Evolutionary conservation across 495 filamentous ascomycete species (phyloP).

Genomic region (Margaritispora aquatica): DNA sequence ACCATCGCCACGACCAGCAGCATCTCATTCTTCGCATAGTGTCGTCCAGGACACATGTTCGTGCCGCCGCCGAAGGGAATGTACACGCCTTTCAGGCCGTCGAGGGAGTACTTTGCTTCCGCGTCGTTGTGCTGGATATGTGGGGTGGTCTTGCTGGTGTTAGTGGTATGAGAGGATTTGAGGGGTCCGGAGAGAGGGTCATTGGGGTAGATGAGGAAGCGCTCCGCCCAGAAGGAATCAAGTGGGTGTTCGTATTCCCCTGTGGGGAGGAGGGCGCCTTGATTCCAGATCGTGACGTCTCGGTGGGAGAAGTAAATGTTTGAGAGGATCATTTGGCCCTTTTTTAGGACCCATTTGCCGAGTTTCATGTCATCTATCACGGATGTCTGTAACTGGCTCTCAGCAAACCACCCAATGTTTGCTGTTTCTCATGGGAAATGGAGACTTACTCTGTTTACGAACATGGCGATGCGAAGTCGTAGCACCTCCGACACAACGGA

Average conservation of each 20-base stretch:
- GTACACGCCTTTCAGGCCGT: slow-evolving; percentile 8
- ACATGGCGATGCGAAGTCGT: slow-evolving; percentile 14
- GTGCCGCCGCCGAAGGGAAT: slow-evolving; percentile 38
- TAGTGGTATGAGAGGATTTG: neutral
- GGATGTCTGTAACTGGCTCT: neutral
- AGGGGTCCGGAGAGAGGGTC: slow-evolving; percentile 29
- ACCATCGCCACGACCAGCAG: slow-evolving; percentile 41
- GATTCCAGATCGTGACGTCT: slow-evolving; percentile 26
- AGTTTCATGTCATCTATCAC: slow-evolving; percentile 16
- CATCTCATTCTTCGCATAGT: slow-evolving; percentile 43
- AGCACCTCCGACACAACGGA: slow-evolving; percentile 23
- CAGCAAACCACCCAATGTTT: neutral
- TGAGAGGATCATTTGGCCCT: slow-evolving; percentile 17
- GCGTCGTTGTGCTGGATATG: neutral
- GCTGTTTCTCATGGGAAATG: neutral
- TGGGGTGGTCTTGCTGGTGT: neutral
- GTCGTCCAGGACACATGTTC: slow-evolving; percentile 42
- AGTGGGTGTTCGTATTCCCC: slow-evolving; percentile 24
- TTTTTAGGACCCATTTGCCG: slow-evolving; percentile 19
- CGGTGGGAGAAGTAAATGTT: slow-evolving; percentile 20
- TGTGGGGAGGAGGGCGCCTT: slow-evolving; percentile 6
- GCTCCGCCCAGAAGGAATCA: slow-evolving; percentile 33
- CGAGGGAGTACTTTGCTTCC: neutral
- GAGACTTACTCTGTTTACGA: slow-evolving; percentile 15
- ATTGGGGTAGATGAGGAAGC: slow-evolving; percentile 30